phyloP scores from a whole-genome alignment of 2,329 filamentous ascomycete species.

The Cylindrodendrum hubeiense region DNA sequence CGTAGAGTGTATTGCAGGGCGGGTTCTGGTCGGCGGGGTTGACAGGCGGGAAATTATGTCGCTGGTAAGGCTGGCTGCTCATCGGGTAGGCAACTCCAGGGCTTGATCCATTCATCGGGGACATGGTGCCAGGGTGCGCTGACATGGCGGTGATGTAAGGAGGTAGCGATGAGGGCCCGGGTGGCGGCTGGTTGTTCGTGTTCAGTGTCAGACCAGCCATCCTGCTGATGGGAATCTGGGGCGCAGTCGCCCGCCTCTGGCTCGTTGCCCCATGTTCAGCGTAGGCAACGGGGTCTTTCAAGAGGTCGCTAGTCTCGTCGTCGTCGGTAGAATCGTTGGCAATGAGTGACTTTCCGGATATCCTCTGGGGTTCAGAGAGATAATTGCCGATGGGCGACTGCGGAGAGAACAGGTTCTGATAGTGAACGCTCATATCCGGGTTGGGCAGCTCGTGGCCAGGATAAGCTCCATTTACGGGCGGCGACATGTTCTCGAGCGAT shows the following conservation, averaged over 20 bases:
- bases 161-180: constrained; percentile 65
- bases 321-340: constrained; percentile 73
- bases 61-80: constrained; percentile 67
- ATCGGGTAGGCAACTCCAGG: constrained; percentile 45
- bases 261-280: constrained; percentile 68
- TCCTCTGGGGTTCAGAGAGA: constrained; percentile 69
- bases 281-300: constrained; percentile 79
- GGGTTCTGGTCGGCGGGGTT: constrained; percentile 98
- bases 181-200: constrained; percentile 64
- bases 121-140: constrained; percentile 62
- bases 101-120: constrained; percentile 61
- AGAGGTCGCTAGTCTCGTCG: constrained; percentile 78
- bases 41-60: constrained; percentile 82
- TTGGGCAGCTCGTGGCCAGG: constrained; percentile 70
- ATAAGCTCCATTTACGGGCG: constrained; percentile 66
- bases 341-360: constrained; percentile 79
- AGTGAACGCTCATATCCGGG: constrained; percentile 64
- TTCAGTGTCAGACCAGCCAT: constrained; percentile 80
- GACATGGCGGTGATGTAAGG: constrained; percentile 57
- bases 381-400: constrained; percentile 81
- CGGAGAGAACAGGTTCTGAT: constrained; percentile 77
- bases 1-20: constrained; percentile 97
- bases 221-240: constrained; percentile 76
- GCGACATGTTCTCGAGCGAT: constrained; percentile 71
- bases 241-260: constrained; percentile 77